phyloP scores from a whole-genome alignment of 805 yeast genomes.

The Maudiozyma serrabonitensis region DNA sequence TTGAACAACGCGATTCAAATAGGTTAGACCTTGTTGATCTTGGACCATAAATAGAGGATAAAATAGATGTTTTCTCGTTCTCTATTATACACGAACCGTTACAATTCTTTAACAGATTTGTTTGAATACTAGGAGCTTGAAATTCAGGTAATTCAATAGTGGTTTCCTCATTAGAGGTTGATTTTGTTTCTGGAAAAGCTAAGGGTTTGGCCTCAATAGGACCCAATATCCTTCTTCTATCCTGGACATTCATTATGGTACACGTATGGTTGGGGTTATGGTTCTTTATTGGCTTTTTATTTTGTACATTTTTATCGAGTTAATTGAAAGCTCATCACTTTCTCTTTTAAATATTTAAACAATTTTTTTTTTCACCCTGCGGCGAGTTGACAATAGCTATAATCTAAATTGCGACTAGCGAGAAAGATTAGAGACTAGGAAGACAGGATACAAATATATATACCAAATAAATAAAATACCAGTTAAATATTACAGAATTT shows the following conservation, averaged over 20 bases:
- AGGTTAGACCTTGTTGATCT: conserved; percentile 65
- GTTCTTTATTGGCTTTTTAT: no score
- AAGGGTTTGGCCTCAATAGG: conserved; percentile 59
- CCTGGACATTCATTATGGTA: conserved; percentile 31
- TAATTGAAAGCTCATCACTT: no score
- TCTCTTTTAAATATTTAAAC: no score
- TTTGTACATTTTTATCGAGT: no score
- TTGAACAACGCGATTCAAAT: conserved; percentile 54
- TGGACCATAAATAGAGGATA: conserved; percentile 79
- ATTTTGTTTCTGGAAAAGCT: conserved; percentile 20
- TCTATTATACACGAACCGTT: conserved; percentile 81
- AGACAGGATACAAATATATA: no score
- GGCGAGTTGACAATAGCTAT: no score
- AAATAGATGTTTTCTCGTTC: conserved; percentile 39
- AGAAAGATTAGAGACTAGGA: no score
- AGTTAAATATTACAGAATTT: no score
- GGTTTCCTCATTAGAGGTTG: neutral
- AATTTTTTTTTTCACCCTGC: no score
- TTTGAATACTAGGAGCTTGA: conserved; percentile 28
- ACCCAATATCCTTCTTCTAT: conserved; percentile 80
- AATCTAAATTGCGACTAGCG: no score
- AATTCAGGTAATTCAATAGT: neutral
- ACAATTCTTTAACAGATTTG: conserved; percentile 59
- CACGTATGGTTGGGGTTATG: no score
- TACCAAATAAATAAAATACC: no score